Evolutionary conservation across 495 filamentous ascomycete species (phyloP).

Genomic region (Penicillium argentinense): DNA sequence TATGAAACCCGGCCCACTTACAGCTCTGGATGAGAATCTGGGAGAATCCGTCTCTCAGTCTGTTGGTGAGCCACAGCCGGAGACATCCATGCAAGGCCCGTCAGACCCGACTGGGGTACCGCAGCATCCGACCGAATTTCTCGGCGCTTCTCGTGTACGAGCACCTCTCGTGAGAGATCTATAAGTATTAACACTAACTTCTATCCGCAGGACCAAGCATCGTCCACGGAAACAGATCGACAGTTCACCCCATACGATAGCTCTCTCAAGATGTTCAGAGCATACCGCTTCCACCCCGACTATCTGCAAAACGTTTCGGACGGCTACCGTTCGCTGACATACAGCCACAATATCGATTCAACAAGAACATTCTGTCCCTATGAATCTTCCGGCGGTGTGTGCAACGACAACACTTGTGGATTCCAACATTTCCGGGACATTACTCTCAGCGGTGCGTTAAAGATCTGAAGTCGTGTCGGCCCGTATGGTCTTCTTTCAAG

Average conservation of each 20-base stretch:
- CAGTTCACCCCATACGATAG: slow-evolving; percentile 76
- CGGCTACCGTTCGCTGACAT: slow-evolving; percentile 87
- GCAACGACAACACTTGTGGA: slow-evolving; percentile 68
- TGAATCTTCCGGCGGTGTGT: slow-evolving; percentile 71
- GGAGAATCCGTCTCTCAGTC: slow-evolving; percentile 12
- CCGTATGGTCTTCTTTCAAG: slow-evolving; percentile 10
- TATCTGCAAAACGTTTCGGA: slow-evolving; percentile 66
- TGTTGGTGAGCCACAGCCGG: slow-evolving; percentile 19
- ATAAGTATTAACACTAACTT: slow-evolving; percentile 21
- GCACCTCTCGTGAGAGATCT: slow-evolving; percentile 13
- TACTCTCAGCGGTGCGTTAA: slow-evolving; percentile 76
- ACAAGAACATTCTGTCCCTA: slow-evolving; percentile 69
- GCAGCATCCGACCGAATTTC: slow-evolving; percentile 13
- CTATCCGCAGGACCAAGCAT: slow-evolving; percentile 22
- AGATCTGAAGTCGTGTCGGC: slow-evolving; percentile 33
- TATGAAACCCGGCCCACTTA: slow-evolving; percentile 34
- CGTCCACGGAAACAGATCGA: slow-evolving; percentile 15
- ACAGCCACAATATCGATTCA: slow-evolving; percentile 82
- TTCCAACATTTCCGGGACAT: slow-evolving; percentile 83
- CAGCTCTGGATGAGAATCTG: slow-evolving; percentile 19
- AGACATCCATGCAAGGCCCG: slow-evolving; percentile 32
- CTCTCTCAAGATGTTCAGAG: slow-evolving; percentile 77
- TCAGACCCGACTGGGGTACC: slow-evolving; percentile 27
- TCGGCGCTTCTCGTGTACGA: slow-evolving; percentile 42
- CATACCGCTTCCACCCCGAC: slow-evolving; percentile 83